Conservation (phyloP, 805 yeast species). For the Starmera dryadoides region DNA sequence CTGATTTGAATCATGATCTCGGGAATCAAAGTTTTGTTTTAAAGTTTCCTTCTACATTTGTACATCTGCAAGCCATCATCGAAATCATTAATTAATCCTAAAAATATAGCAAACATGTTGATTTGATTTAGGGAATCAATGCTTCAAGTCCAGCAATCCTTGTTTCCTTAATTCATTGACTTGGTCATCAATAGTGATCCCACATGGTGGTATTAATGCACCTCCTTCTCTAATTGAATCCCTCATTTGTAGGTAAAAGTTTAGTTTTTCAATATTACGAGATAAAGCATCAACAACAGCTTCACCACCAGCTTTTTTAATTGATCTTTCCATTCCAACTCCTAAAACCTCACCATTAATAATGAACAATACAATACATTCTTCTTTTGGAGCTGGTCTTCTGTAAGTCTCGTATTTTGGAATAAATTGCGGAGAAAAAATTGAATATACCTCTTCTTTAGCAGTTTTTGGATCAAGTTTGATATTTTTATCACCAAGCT, state of each 20-base stretch:
- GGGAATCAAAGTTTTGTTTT: no score
- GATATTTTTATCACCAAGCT: not conserved
- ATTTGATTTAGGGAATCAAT: no score
- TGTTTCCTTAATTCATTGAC: not conserved
- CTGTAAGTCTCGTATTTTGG: not conserved
- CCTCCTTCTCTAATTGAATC: not conserved
- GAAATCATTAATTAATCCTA: no score
- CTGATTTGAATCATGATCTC: no score
- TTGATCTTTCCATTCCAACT: constrained; percentile 55
- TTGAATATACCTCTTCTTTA: not conserved
- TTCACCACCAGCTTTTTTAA: constrained; percentile 65
- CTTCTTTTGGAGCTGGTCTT: constrained; percentile 15
- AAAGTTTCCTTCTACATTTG: no score
- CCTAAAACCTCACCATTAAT: constrained; percentile 60
- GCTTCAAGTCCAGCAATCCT: not conserved
- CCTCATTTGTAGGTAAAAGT: not conserved
- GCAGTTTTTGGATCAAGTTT: not conserved
- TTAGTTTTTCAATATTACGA: constrained; percentile 21
- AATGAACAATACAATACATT: constrained; percentile 46
- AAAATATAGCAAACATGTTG: no score
- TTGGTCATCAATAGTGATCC: not conserved
- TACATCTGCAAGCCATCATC: no score
- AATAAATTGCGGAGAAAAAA: not conserved
- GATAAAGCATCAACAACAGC: constrained; percentile 76
- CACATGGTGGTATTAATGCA: not conserved